phyloP scores from a whole-genome alignment of 1,139 yeast genomes.

The Kodamaea fungicola region DNA sequence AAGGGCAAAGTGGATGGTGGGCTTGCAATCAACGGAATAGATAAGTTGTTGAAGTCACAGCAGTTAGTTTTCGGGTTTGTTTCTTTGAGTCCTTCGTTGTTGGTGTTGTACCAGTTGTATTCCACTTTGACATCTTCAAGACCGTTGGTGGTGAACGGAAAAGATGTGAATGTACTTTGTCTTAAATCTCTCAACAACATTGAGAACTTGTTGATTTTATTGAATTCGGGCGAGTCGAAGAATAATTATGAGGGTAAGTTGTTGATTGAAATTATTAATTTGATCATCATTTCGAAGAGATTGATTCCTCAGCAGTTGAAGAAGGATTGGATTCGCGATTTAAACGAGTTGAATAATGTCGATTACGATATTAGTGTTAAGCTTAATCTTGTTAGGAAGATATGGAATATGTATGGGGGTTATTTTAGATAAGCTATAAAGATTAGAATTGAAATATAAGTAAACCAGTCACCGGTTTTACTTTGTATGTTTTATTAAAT shows the following conservation, averaged over 20 bases:
- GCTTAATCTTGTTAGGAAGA: slow-evolving; percentile 44
- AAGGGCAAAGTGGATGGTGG: slow-evolving; percentile 96
- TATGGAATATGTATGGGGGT: slow-evolving; percentile 53
- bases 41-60: slow-evolving; percentile 82
- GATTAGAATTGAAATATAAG: no score
- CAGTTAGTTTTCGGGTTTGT: slow-evolving; percentile 89
- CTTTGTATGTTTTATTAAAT: no score
- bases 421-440: no score
- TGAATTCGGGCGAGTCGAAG: slow-evolving; percentile 11
- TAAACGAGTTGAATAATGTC: slow-evolving; percentile 47
- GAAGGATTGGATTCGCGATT: slow-evolving; percentile 53
- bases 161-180: slow-evolving; percentile 40
- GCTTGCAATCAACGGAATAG: slow-evolving; percentile 85
- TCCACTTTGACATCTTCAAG: slow-evolving; percentile 27
- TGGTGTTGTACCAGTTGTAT: slow-evolving; percentile 50
- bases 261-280: slow-evolving; percentile 53
- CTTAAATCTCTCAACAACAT: slow-evolving; percentile 53
- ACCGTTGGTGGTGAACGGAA: slow-evolving; percentile 39
- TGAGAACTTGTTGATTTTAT: slow-evolving; percentile 46
- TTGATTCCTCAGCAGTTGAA: slow-evolving; percentile 46
- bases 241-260: slow-evolving; percentile 45
- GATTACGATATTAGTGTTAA: slow-evolving; percentile 27
- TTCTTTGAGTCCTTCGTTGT: slow-evolving; percentile 78
- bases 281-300: slow-evolving; percentile 45
- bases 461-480: no score